Percentiles rank a stretch among this genome's conserved stretches.
Conservation (phyloP, 2,329 filamentous ascomycete genomes). For the Aspergillus transmontanensis region DNA sequence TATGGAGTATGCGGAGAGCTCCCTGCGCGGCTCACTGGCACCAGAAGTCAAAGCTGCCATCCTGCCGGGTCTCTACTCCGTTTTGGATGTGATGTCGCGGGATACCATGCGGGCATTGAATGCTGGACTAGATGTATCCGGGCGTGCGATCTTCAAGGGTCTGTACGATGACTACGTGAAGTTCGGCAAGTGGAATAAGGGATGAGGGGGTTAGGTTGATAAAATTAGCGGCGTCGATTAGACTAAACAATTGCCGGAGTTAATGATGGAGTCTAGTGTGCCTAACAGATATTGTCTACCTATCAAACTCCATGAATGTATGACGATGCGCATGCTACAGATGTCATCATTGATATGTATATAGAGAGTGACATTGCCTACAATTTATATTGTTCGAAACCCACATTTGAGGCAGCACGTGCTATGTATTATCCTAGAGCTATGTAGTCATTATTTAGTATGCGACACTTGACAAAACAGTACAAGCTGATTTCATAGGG, state of each 20-base stretch:
- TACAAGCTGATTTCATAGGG: too few relatives aligned
- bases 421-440: not conserved
- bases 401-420: not conserved
- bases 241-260: not conserved
- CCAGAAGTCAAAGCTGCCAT: constrained; percentile 56
- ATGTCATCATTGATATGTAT: not conserved
- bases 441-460: not conserved
- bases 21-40: constrained; percentile 53
- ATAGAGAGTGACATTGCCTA: not conserved
- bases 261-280: not conserved
- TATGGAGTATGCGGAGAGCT: constrained; percentile 57
- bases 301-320: not conserved
- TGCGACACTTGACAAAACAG: not conserved
- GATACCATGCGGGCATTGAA: constrained; percentile 56
- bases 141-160: constrained; percentile 55
- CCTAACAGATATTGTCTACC: not conserved
- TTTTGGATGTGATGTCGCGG: constrained; percentile 56
- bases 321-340: not conserved
- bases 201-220: constrained; percentile 22
- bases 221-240: not conserved
- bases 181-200: constrained; percentile 52
- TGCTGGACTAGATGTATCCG: constrained; percentile 53
- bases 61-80: constrained; percentile 54
- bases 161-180: constrained; percentile 56
- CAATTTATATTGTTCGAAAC: not conserved